These are phyloP conservation scores for Penicillium herquei DNA, from an alignment of 495 filamentous ascomycete species.

Conservation along the genomic window DNA sequence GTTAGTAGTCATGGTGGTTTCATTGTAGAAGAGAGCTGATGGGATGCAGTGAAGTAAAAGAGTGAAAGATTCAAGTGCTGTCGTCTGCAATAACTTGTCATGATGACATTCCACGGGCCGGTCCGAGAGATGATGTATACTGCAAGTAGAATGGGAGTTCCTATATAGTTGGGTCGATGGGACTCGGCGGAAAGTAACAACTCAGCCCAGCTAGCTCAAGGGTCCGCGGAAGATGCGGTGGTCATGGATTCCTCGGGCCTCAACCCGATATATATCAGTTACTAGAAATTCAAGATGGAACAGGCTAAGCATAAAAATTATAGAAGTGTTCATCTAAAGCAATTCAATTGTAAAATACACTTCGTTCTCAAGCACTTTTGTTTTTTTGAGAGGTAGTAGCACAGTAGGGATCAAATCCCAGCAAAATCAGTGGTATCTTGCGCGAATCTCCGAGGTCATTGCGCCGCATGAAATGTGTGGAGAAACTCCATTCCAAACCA, in stretches of 20 bases:
- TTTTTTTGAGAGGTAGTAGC: slow-evolving; percentile 14
- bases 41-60: not conserved
- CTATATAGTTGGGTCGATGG: no score
- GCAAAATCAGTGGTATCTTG: slow-evolving; percentile 29
- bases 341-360: slow-evolving; percentile 22
- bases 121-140: not conserved
- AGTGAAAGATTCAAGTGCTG: not conserved
- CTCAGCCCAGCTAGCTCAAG: no score
- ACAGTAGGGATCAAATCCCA: slow-evolving; percentile 17
- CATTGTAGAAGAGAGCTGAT: not conserved
- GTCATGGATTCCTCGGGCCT: no score
- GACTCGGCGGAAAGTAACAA: no score
- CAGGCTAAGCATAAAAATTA: not conserved
- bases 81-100: slow-evolving; percentile 10
- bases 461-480: slow-evolving; percentile 21
- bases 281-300: not conserved
- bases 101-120: slow-evolving; percentile 20
- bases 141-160: no score
- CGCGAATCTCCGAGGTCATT: slow-evolving; percentile 18
- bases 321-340: not conserved
- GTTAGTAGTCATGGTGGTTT: slow-evolving; percentile 5
- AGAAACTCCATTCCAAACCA: slow-evolving; percentile 10
- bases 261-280: no score
- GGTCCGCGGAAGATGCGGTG: no score
- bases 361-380: slow-evolving; percentile 19